These are phyloP conservation scores for Neonectria ditissima DNA, from an alignment of 2,329 filamentous ascomycete species.

Conservation along the genomic window DNA sequence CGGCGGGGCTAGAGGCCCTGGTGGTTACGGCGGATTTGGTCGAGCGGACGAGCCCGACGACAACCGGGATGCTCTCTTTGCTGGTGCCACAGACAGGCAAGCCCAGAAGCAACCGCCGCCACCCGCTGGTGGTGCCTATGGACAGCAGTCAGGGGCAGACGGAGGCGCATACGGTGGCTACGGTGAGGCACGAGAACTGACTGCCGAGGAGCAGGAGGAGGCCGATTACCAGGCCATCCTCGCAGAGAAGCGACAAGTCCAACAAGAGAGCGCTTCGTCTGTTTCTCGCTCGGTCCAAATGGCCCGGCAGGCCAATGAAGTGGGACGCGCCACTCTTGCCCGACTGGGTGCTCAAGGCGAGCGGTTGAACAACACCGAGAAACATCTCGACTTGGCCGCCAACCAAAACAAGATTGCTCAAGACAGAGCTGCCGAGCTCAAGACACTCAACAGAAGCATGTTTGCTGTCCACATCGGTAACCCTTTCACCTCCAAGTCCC, in stretches of 20 bases:
- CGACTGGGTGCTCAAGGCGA: slow-evolving; percentile 84
- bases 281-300: slow-evolving; percentile 55
- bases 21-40: slow-evolving; percentile 72
- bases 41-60: slow-evolving; percentile 59
- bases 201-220: slow-evolving; percentile 82
- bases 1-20: slow-evolving; percentile 58
- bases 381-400: slow-evolving; percentile 83
- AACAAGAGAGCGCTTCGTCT: slow-evolving; percentile 73
- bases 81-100: slow-evolving; percentile 64
- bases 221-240: slow-evolving; percentile 75
- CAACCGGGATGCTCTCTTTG: slow-evolving; percentile 73
- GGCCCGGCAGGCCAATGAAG: slow-evolving; percentile 58
- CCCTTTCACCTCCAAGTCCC: slow-evolving; percentile 78
- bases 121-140: slow-evolving; percentile 37
- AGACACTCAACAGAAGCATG: slow-evolving; percentile 89
- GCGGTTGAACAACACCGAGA: slow-evolving; percentile 83
- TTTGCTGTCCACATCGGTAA: slow-evolving; percentile 85
- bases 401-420: slow-evolving; percentile 81
- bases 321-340: slow-evolving; percentile 78
- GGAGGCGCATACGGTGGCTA: slow-evolving; percentile 62
- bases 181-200: slow-evolving; percentile 80
- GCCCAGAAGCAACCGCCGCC: slow-evolving; percentile 53
- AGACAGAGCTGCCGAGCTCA: slow-evolving; percentile 84
- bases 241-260: slow-evolving; percentile 71
- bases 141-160: slow-evolving; percentile 42